phyloP scores from a whole-genome alignment of 1,284 basidiomycete genomes.

The Pisolithus thermaeus region DNA sequence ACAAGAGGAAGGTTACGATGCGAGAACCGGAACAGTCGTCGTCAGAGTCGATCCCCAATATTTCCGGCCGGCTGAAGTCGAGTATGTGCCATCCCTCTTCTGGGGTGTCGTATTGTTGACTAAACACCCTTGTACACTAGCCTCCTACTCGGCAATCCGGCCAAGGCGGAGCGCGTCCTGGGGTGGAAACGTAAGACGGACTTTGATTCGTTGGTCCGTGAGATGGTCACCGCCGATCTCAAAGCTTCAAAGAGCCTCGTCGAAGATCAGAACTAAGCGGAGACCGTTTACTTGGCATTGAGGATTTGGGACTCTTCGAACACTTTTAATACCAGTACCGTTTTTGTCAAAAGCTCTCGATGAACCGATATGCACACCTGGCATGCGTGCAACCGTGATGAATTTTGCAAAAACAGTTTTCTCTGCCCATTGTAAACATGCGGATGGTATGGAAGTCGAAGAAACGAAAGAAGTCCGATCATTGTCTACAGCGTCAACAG shows the following conservation, averaged over 20 bases:
- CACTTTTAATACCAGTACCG: background rate
- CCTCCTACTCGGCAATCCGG: slow-evolving; percentile 73
- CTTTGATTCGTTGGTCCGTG: slow-evolving; percentile 77
- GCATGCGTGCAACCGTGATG: background rate
- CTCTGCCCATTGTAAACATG: no score
- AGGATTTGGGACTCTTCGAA: background rate
- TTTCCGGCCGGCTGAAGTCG: slow-evolving; percentile 90
- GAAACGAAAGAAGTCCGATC: no score
- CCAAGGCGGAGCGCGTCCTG: slow-evolving; percentile 78
- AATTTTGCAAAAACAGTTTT: background rate
- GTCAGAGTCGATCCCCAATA: slow-evolving; percentile 79
- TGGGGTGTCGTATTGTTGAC: slow-evolving; percentile 7
- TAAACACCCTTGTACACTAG: slow-evolving; percentile 40
- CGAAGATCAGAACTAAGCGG: slow-evolving; percentile 68
- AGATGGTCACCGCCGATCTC: slow-evolving; percentile 84
- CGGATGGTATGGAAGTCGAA: no score
- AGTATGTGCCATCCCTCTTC: slow-evolving; percentile 46
- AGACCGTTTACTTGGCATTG: no score
- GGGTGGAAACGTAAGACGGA: slow-evolving; percentile 82
- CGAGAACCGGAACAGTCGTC: slow-evolving; percentile 59
- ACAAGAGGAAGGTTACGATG: slow-evolving; percentile 71
- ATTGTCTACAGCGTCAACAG: no score
- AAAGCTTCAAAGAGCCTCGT: slow-evolving; percentile 62
- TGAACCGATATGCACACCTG: no score
- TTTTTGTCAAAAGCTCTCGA: no score